These are phyloP conservation scores for Boletus sp. DNA, from an alignment of 768 basidiomycete species.

Conservation along the genomic window DNA sequence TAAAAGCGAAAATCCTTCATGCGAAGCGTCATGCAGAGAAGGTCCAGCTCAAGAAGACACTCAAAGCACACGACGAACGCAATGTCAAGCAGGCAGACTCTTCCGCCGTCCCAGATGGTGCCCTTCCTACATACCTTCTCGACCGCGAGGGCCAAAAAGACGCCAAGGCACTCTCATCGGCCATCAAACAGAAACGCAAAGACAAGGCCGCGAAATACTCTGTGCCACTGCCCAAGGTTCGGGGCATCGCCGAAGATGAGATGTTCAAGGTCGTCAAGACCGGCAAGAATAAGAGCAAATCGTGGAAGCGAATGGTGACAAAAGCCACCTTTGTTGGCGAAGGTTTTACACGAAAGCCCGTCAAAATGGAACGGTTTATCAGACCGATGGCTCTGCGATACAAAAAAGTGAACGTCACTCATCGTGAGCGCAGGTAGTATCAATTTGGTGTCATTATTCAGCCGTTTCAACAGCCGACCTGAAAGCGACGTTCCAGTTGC, in stretches of 20 bases:
- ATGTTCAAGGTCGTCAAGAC: conserved; percentile 99
- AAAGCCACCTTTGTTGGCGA: conserved; percentile 99
- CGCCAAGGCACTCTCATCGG: conserved; percentile 91
- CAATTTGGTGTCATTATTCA: neutral
- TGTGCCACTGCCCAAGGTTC: conserved; percentile 93
- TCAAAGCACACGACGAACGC: conserved; percentile 98
- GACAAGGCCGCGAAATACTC: conserved; percentile 99
- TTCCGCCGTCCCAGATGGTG: conserved; percentile 80
- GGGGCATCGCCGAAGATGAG: conserved; percentile 98
- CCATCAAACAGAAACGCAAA: conserved; percentile 98
- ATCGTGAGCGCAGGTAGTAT: conserved; percentile 59
- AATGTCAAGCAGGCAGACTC: conserved; percentile 94
- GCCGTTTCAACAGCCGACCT: conserved; percentile 65
- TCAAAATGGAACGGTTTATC: conserved; percentile 98
- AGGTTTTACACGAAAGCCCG: conserved; percentile 96
- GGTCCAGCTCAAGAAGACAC: conserved; percentile 98
- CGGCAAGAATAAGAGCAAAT: conserved; percentile 92
- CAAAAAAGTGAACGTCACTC: conserved; percentile 98
- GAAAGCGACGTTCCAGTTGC: conserved; percentile 98
- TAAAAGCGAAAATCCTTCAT: conserved; percentile 98
- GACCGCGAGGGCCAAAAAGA: conserved; percentile 98
- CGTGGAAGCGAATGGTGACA: conserved; percentile 99
- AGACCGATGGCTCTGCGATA: conserved; percentile 96
- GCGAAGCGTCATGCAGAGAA: conserved; percentile 96
- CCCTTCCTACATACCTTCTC: conserved; percentile 91